Percentiles rank a stretch among this genome's conserved stretches.
phyloP scores from a whole-genome alignment of 225 moss, liverwort and hornwort species.

The Straminergon stramineum region DNA sequence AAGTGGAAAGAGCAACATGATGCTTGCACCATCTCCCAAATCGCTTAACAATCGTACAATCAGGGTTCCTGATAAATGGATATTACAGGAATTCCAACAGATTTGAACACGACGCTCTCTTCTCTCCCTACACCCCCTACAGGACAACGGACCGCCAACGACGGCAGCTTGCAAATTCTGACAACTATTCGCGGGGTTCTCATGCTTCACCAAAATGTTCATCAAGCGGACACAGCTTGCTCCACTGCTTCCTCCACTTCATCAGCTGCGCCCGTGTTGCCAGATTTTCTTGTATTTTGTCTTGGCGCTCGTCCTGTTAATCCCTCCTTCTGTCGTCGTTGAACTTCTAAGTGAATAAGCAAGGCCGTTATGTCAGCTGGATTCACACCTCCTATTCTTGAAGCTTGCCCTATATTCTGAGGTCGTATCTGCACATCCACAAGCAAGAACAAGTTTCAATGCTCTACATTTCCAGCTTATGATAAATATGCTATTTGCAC shows the following conservation, averaged over 20 bases:
- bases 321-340: slow-evolving; percentile 31
- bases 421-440: slow-evolving; percentile 62
- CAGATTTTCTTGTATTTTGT: background rate
- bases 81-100: background rate
- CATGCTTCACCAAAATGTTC: background rate
- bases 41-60: background rate
- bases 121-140: too few relatives aligned
- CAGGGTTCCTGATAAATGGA: background rate
- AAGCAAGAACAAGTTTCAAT: background rate
- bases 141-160: background rate
- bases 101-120: background rate
- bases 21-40: background rate
- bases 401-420: slow-evolving; percentile 84
- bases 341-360: slow-evolving; percentile 62
- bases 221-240: slow-evolving; percentile 9
- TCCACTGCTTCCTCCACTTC: slow-evolving; percentile 1
- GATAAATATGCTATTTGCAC: background rate
- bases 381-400: slow-evolving; percentile 85
- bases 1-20: background rate
- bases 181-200: background rate
- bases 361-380: slow-evolving; percentile 84
- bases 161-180: background rate
- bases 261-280: background rate
- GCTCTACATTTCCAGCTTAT: background rate
- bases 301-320: background rate